A percentile compares a stretch with the other conserved stretches of the same genome.
Conservation (phyloP, 352 stramenopile genomes). For the Phytophthora quininea region DNA sequence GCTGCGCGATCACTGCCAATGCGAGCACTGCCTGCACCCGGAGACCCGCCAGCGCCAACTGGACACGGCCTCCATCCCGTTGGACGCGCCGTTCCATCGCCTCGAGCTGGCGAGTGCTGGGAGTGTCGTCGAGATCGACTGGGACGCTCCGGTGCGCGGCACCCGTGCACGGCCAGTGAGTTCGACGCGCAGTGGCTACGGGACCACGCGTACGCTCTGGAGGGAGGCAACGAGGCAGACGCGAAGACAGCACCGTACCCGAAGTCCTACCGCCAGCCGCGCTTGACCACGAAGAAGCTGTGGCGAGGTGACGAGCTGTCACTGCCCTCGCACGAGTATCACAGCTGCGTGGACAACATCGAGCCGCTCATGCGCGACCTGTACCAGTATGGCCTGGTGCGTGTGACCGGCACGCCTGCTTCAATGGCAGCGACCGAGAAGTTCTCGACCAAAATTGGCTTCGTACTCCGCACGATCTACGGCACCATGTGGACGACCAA, state of each 20-base stretch:
- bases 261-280: conserved; percentile 61
- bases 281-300: conserved; percentile 51
- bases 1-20: conserved; percentile 86
- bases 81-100: conserved; percentile 50
- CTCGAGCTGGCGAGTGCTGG: conserved; percentile 42
- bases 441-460: conserved; percentile 84
- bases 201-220: conserved; percentile 68
- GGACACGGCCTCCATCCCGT: conserved; percentile 79
- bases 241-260: conserved; percentile 41
- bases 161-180: conserved; percentile 62
- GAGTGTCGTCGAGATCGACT: conserved; percentile 55
- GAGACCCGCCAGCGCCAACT: conserved; percentile 78
- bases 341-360: conserved; percentile 51
- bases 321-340: conserved; percentile 58
- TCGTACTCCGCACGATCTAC: conserved; percentile 88
- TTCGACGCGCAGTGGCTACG: conserved; percentile 81
- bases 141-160: conserved; percentile 57
- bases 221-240: conserved; percentile 27
- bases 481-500: conserved; percentile 91
- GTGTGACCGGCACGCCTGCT: conserved; percentile 65
- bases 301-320: conserved; percentile 55
- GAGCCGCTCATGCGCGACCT: conserved; percentile 74
- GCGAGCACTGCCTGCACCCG: conserved; percentile 65
- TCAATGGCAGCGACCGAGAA: conserved; percentile 83
- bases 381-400: conserved; percentile 73